Evolutionary conservation across 768 basidiomycete genomes (phyloP).

Genomic region (Chalciporus chontae): DNA sequence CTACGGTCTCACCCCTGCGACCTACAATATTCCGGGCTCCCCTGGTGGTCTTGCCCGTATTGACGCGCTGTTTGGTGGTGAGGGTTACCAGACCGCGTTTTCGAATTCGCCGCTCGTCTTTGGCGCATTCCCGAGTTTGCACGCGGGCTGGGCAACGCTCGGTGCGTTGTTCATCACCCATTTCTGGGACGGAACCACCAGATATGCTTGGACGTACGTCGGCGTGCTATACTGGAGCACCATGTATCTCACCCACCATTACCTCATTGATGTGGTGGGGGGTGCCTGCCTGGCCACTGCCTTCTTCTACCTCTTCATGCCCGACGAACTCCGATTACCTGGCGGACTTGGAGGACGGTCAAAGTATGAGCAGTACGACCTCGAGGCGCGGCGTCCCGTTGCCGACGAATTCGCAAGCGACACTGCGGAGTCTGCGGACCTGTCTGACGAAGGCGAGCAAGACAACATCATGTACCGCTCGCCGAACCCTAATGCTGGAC

Average conservation of each 20-base stretch:
- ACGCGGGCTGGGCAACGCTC: constrained; percentile 86
- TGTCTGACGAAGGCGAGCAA: constrained; percentile 61
- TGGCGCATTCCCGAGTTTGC: constrained; percentile 94
- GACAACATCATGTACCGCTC: constrained; percentile 70
- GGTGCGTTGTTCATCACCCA: constrained; percentile 92
- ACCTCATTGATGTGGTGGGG: constrained; percentile 95
- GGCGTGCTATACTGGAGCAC: constrained; percentile 94
- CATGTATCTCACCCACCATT: constrained; percentile 98
- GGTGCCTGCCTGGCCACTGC: constrained; percentile 88
- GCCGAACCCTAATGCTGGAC: constrained; percentile 38
- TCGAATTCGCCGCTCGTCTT: constrained; percentile 90
- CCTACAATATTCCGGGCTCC: constrained; percentile 89
- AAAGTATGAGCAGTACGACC: constrained; percentile 77
- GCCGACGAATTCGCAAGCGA: constrained; percentile 32
- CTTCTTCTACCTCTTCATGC: constrained; percentile 86
- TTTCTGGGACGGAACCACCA: constrained; percentile 79
- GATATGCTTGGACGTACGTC: constrained; percentile 78
- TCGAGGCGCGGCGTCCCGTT: constrained; percentile 47
- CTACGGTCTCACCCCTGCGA: constrained; percentile 92
- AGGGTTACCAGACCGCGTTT: constrained; percentile 77
- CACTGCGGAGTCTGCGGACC: constrained; percentile 47
- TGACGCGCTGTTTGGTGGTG: constrained; percentile 76
- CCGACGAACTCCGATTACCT: constrained; percentile 66
- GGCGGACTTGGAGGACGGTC: constrained; percentile 42
- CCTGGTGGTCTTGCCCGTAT: constrained; percentile 92